A percentile compares a stretch with the other conserved stretches of the same genome.
phyloP scores from a whole-genome alignment of 441 rosid species.

The Adansonia grandidieri region DNA sequence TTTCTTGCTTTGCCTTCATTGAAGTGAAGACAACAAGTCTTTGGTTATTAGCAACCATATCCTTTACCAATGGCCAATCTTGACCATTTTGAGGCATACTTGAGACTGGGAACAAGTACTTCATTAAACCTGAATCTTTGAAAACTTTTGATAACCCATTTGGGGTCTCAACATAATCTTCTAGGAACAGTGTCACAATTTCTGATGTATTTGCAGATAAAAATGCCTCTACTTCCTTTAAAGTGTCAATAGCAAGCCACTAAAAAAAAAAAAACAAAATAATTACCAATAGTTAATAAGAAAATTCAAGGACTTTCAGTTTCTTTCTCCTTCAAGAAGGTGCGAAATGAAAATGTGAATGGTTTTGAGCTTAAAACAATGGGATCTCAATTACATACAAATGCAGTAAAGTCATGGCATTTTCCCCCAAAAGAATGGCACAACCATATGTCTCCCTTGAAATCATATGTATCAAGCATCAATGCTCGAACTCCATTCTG shows the following conservation, averaged over 20 bases:
- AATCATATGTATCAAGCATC: slow-evolving; percentile 89
- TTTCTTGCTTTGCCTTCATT: slow-evolving; percentile 56
- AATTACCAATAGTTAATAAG: background rate
- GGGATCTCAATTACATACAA: slow-evolving; percentile 48
- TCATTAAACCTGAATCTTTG: slow-evolving; percentile 68
- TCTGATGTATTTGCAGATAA: slow-evolving; percentile 64
- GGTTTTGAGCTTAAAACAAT: background rate
- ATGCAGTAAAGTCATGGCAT: slow-evolving; percentile 72
- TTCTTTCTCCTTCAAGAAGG: background rate
- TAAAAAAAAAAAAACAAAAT: slow-evolving; percentile 7
- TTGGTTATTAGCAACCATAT: slow-evolving; percentile 75
- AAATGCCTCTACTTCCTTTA: slow-evolving; percentile 71
- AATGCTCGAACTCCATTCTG: slow-evolving; percentile 82
- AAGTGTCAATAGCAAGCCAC: slow-evolving; percentile 70
- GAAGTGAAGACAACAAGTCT: slow-evolving; percentile 87
- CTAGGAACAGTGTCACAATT: slow-evolving; percentile 76
- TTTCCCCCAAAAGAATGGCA: slow-evolving; percentile 73
- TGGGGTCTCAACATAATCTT: slow-evolving; percentile 72
- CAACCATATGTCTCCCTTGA: slow-evolving; percentile 73
- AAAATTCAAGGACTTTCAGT: background rate
- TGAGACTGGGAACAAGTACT: slow-evolving; percentile 74
- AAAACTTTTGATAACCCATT: slow-evolving; percentile 69
- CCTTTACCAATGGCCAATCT: slow-evolving; percentile 85
- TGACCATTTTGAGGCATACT: slow-evolving; percentile 69
- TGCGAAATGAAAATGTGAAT: background rate